These are phyloP conservation scores for Ceratocystis variospora DNA, from an alignment of 2,329 filamentous ascomycete species.

Conservation along the genomic window DNA sequence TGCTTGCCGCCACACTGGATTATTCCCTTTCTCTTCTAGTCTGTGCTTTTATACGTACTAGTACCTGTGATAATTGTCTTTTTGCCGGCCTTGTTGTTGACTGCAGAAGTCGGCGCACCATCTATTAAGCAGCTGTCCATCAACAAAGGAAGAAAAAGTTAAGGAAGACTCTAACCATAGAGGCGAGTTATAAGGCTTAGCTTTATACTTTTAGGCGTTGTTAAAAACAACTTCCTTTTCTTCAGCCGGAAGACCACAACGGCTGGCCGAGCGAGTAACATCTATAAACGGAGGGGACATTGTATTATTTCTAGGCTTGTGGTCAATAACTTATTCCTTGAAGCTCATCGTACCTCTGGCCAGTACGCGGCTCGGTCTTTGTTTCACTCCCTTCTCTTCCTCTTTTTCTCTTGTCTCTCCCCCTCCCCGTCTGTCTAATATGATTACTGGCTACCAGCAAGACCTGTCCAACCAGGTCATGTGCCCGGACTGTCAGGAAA, in stretches of 20 bases:
- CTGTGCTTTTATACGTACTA: not conserved
- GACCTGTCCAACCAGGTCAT: slow-evolving; percentile 76
- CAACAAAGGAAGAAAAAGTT: not conserved
- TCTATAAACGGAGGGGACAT: not conserved
- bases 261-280: not conserved
- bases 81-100: not conserved
- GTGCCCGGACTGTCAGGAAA: slow-evolving; percentile 82
- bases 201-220: not conserved
- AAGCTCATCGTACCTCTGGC: not conserved
- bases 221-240: not conserved
- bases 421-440: slow-evolving; percentile 11
- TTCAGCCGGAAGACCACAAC: not conserved
- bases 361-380: not conserved
- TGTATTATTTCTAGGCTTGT: not conserved
- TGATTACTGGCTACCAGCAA: slow-evolving; percentile 47
- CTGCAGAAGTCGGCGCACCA: not conserved
- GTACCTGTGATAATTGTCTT: not conserved
- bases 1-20: not conserved
- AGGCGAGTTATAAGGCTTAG: not conserved
- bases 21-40: not conserved
- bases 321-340: not conserved
- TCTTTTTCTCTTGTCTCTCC: slow-evolving; percentile 6
- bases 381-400: not conserved
- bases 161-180: not conserved
- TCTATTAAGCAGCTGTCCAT: not conserved